Conservation (phyloP, 257 asterid genomes). For the Nemophila menziesii region DNA sequence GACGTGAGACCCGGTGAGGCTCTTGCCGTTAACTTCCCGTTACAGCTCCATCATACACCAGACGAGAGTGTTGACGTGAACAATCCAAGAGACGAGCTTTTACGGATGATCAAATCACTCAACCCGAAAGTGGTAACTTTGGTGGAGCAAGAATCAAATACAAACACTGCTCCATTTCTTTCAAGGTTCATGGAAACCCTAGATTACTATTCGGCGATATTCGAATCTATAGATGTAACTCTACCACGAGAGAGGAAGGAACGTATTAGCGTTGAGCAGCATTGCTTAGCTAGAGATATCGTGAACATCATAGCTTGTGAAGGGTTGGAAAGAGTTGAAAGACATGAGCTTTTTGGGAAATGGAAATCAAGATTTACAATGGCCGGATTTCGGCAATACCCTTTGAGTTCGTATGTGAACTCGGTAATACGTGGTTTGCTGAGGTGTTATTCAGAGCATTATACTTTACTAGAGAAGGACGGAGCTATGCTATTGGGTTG, state of each 20-base stretch:
- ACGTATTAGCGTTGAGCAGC: constrained; percentile 81
- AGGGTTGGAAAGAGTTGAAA: constrained; percentile 76
- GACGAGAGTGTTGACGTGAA: constrained; percentile 84
- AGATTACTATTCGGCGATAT: constrained; percentile 69
- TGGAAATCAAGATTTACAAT: constrained; percentile 71
- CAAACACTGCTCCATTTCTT: constrained; percentile 74
- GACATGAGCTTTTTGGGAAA: constrained; percentile 85
- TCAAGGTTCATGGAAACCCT: constrained; percentile 58
- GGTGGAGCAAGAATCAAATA: constrained; percentile 89
- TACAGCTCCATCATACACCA: constrained; percentile 86
- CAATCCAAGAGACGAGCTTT: constrained; percentile 80
- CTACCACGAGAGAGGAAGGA: constrained; percentile 68
- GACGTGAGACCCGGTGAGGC: constrained; percentile 71
- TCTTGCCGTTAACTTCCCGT: constrained; percentile 73
- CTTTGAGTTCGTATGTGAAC: constrained; percentile 64
- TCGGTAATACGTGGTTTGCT: constrained; percentile 60
- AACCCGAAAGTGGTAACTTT: constrained; percentile 66
- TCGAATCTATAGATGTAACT: constrained; percentile 72
- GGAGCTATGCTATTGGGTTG: constrained; percentile 83
- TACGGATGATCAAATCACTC: constrained; percentile 66
- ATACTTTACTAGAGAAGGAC: constrained; percentile 64
- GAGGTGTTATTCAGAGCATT: constrained; percentile 62
- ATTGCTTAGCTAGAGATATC: constrained; percentile 79
- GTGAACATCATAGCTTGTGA: constrained; percentile 93
- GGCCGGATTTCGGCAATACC: constrained; percentile 80